Evolutionary conservation across 2,329 filamentous ascomycete species (phyloP), one percentile per base, ranked within the genome.

Genomic region (Trichophyton schoenleinii): DNA sequence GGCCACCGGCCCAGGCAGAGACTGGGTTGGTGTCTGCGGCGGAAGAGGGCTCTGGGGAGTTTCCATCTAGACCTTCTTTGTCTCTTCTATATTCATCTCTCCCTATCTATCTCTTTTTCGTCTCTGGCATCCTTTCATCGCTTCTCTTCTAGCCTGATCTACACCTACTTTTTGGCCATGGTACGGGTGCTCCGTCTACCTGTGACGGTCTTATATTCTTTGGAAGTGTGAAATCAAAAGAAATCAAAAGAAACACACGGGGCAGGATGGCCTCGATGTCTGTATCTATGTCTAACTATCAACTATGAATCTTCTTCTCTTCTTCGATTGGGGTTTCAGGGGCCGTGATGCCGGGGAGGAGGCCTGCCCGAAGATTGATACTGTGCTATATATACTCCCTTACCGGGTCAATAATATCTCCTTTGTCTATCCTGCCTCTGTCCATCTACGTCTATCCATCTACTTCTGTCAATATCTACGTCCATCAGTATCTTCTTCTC

Each of bases 21-120:
- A 75, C 64, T 76, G 74, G 74, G 67, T 78, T 38, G 76, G 76
- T 4, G 75, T 78, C 20, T 77, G 75, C 62, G 75, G 75, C 25
- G 76, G 76, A 31, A 70, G 74, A 61, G 75, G 75, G 3, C 68
- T 78, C 38, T 78, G 76, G 72, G 75, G 75, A 3, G 76, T 78
- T 57, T 67, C 72, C 8, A 63, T 76, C 64, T 76, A 66, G 11
- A 4, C 9, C 38, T 8, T 13, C 20, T 18, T 41, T 11, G 3
- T 57, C 25, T 18, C 52, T 20, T 41, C 57, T 15, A 9, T 59
- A 9, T 59, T 9, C 15, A 46, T 22, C 8, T 25, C 22, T 28
- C 7, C 25, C 13, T 34, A 3, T 28, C 13, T 34, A 3, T 28
- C 8, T 9, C 15, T 36, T 22, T 22, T 22, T 22, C 22, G 2